A percentile compares a stretch with the other conserved stretches of the same genome.
phyloP scores from a whole-genome alignment of 2,329 filamentous ascomycete species.

The Macrophomina tecta region DNA sequence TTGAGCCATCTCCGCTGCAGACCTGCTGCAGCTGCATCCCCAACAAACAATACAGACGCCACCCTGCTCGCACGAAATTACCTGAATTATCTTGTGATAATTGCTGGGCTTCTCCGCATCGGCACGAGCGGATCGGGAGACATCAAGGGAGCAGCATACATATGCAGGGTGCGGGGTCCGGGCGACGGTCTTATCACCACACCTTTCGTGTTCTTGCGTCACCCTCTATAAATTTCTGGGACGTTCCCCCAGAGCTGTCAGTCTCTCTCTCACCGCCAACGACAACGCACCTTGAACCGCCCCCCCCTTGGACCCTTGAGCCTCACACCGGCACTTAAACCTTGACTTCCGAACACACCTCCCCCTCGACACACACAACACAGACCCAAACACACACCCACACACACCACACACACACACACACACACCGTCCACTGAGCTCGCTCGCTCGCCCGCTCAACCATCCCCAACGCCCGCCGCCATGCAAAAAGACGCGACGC shows the following conservation, averaged over 20 bases:
- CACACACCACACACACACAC: too few relatives aligned
- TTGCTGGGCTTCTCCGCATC: not conserved
- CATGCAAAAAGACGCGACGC: not conserved
- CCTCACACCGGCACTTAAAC: too few relatives aligned
- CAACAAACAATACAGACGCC: not conserved
- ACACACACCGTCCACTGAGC: too few relatives aligned
- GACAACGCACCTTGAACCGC: too few relatives aligned
- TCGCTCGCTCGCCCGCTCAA: too few relatives aligned
- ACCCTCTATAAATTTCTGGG: constrained; percentile 4
- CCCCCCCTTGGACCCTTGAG: too few relatives aligned
- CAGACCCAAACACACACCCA: too few relatives aligned
- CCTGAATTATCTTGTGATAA: not conserved
- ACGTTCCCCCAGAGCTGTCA: not conserved
- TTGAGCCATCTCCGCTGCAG: not conserved
- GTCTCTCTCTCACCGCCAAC: not conserved
- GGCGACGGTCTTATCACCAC: constrained; percentile 14
- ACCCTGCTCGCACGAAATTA: not conserved
- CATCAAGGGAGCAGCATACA: not conserved
- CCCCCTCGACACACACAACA: too few relatives aligned
- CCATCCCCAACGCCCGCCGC: too few relatives aligned
- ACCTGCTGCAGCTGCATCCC: not conserved
- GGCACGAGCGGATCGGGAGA: constrained; percentile 10
- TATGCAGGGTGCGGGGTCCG: constrained; percentile 12
- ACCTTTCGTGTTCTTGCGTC: not conserved
- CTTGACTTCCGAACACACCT: too few relatives aligned